Percentiles rank a stretch among this genome's conserved stretches.
Evolutionary conservation across 768 basidiomycete species (phyloP).

Genomic region (Neoboletus magnificus): DNA sequence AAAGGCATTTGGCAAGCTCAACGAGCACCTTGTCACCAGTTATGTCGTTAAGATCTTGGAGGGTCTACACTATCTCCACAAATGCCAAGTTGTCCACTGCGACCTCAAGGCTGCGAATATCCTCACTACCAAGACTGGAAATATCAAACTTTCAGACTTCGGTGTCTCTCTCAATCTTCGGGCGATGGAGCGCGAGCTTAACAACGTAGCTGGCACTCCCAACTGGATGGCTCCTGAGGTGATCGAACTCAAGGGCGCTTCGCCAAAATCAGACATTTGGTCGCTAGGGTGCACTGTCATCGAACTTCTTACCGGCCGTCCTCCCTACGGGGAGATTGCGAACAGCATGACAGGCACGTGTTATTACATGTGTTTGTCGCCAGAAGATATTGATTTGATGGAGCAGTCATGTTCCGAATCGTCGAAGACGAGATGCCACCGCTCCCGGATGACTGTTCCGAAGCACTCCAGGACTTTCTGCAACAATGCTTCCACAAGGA

Average conservation of each 20-base stretch:
- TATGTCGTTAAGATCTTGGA: conserved; percentile 98
- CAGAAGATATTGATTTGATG: conserved; percentile 1
- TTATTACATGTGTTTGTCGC: background rate
- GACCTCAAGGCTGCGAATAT: conserved; percentile 99
- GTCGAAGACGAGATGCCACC: conserved; percentile 92
- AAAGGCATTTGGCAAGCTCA: conserved; percentile 90
- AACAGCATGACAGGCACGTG: conserved; percentile 85
- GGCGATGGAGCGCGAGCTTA: conserved; percentile 81
- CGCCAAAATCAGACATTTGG: conserved; percentile 94
- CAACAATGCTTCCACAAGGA: conserved; percentile 89
- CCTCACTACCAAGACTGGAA: conserved; percentile 96
- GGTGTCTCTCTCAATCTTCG: conserved; percentile 95
- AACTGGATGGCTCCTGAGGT: conserved; percentile 99
- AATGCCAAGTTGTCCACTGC: conserved; percentile 89
- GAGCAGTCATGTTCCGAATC: conserved; percentile 91
- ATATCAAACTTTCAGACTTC: conserved; percentile 96
- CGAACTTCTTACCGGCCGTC: conserved; percentile 88
- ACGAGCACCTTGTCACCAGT: conserved; percentile 85
- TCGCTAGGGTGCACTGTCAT: conserved; percentile 93
- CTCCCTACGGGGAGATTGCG: conserved; percentile 86
- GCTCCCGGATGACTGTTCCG: conserved; percentile 75
- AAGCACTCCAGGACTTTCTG: conserved; percentile 76
- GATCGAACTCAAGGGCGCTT: conserved; percentile 91
- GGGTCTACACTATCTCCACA: conserved; percentile 90
- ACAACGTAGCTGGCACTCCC: conserved; percentile 90